phyloP scores from a whole-genome alignment of 257 asterid genomes.

The Solanum ahanhuiri region DNA sequence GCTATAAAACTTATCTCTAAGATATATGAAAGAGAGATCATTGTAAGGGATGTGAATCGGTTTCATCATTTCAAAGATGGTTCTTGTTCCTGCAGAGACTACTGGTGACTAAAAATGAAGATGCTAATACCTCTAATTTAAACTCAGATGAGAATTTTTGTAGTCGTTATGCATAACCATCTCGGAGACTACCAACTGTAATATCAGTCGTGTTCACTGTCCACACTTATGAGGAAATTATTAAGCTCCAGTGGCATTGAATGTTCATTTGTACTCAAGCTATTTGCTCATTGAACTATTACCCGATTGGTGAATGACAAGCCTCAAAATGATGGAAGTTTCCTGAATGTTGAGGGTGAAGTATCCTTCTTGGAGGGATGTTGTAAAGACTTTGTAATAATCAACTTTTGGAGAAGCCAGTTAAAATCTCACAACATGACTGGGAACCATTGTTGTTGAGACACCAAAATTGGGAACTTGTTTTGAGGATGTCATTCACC shows the following conservation, averaged over 20 bases:
- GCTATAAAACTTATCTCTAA: slow-evolving; percentile 49
- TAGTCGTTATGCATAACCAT: background rate
- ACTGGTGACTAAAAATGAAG: slow-evolving; percentile 34
- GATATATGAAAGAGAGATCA: slow-evolving; percentile 50
- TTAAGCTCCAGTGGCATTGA: background rate
- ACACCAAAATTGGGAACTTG: background rate
- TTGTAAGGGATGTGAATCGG: slow-evolving; percentile 72
- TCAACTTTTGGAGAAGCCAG: background rate
- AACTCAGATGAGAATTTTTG: background rate
- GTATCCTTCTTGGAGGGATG: background rate
- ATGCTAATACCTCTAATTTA: background rate
- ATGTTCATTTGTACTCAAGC: background rate
- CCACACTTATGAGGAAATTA: background rate
- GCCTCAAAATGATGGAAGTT: background rate
- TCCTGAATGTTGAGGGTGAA: background rate
- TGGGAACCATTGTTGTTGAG: background rate
- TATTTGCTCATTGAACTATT: background rate
- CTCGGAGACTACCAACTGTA: background rate
- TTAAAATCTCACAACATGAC: background rate
- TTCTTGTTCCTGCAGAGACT: slow-evolving; percentile 61
- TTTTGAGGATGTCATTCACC: background rate
- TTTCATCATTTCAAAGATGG: slow-evolving; percentile 73
- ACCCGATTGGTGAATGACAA: background rate
- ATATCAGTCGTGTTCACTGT: background rate
- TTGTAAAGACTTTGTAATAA: background rate